These are phyloP conservation scores for Gypsophila paniculata DNA, from an alignment of 179 eudicot genomes.

Conservation along the genomic window DNA sequence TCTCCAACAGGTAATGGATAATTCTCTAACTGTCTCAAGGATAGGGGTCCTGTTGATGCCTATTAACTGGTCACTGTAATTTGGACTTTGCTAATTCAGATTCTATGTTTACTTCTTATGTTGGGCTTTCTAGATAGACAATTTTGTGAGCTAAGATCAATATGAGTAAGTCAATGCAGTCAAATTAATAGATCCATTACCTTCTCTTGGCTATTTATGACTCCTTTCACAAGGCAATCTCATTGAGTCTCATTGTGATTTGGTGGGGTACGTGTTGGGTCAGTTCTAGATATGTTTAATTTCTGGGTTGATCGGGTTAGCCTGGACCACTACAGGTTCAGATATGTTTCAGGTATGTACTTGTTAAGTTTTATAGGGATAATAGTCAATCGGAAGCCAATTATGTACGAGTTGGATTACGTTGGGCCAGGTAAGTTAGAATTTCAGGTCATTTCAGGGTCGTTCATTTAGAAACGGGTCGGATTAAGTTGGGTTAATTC, in stretches of 20 bases:
- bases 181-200: neutral
- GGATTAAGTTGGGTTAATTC: no score
- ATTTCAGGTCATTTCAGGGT: no score
- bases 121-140: neutral
- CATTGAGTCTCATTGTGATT: neutral
- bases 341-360: no score
- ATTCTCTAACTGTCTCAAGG: constrained; percentile 5
- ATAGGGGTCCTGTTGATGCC: no score
- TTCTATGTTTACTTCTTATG: neutral
- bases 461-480: no score
- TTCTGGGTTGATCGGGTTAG: no score
- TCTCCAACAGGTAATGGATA: constrained; percentile 56
- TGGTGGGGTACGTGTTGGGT: neutral
- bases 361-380: no score
- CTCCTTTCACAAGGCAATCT: neutral
- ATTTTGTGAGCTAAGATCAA: neutral
- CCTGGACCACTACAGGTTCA: no score
- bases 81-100: neutral
- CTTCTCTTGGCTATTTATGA: neutral
- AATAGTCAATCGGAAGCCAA: no score
- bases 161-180: neutral
- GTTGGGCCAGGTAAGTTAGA: no score
- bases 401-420: no score
- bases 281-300: no score
- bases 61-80: neutral